Conservation (phyloP, 2,329 filamentous ascomycete genomes). For the Colletotrichum godetiae region DNA sequence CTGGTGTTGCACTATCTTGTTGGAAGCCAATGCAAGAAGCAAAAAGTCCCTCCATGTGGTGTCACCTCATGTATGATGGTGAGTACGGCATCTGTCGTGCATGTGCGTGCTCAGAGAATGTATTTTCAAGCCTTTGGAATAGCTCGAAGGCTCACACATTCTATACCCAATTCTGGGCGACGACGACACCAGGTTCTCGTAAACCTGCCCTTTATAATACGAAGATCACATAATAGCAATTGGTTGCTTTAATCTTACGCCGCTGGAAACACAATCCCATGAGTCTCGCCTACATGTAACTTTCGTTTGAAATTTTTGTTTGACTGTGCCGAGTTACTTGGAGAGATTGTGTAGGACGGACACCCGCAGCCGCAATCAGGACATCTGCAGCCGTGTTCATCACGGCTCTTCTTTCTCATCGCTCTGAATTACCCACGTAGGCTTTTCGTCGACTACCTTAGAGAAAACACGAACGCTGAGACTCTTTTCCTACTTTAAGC, state of each 20-base stretch:
- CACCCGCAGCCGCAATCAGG: constrained; percentile 23
- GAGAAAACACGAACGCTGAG: not conserved
- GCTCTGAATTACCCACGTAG: not conserved
- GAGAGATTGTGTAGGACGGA: constrained; percentile 15
- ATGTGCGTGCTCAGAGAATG: not conserved
- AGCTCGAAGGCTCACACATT: not conserved
- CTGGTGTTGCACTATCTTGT: not conserved
- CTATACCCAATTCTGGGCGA: no score
- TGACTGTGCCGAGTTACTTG: not conserved
- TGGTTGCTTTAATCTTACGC: no score
- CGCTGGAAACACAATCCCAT: no score
- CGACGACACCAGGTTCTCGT: not conserved
- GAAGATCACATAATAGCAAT: not conserved
- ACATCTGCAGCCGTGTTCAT: not conserved
- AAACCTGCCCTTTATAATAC: not conserved
- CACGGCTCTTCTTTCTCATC: not conserved
- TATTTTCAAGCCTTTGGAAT: not conserved
- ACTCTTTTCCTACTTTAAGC: not conserved
- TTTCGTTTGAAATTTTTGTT: no score
- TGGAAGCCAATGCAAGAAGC: not conserved
- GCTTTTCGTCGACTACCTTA: not conserved
- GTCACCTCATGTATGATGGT: not conserved
- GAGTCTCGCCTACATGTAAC: no score
- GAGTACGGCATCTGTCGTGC: constrained; percentile 2
- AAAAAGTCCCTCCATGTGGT: not conserved